phyloP scores from a whole-genome alignment of 2,329 filamentous ascomycete genomes.

The Acephala macrosclerotiorum region DNA sequence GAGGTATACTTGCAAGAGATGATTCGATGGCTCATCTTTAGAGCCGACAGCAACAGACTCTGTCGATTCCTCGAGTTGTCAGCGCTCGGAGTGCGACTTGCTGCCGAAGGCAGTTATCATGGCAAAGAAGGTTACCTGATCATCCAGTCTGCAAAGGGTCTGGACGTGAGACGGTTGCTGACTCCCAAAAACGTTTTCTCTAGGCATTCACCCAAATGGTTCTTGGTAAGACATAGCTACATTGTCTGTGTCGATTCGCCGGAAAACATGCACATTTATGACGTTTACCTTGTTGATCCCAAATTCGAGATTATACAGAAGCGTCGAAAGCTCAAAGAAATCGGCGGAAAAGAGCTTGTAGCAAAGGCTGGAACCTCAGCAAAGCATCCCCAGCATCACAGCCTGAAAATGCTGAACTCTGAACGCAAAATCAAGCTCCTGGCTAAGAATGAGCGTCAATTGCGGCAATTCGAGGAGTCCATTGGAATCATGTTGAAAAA shows the following conservation, averaged over 20 bases:
- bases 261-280: constrained; percentile 98
- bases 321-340: constrained; percentile 61
- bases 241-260: constrained; percentile 98
- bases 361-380: constrained; percentile 44
- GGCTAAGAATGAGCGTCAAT: constrained; percentile 86
- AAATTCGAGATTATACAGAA: constrained; percentile 85
- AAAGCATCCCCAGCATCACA: constrained; percentile 73
- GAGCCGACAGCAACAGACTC: constrained; percentile 91
- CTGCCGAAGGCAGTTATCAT: constrained; percentile 95
- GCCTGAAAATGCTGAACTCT: constrained; percentile 85
- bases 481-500: constrained; percentile 84
- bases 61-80: constrained; percentile 97
- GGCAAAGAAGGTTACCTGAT: constrained; percentile 96
- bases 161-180: constrained; percentile 84
- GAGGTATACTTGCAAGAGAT: constrained; percentile 92
- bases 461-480: constrained; percentile 93
- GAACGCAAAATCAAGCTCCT: constrained; percentile 92
- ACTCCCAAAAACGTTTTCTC: constrained; percentile 81
- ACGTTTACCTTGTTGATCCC: constrained; percentile 95
- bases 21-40: constrained; percentile 96
- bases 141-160: constrained; percentile 88
- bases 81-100: constrained; percentile 89
- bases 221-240: constrained; percentile 96
- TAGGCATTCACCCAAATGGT: constrained; percentile 94
- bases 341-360: constrained; percentile 67